These are phyloP conservation scores for Phialophora macrospora DNA, from an alignment of 2,329 filamentous ascomycete genomes.

Conservation along the genomic window DNA sequence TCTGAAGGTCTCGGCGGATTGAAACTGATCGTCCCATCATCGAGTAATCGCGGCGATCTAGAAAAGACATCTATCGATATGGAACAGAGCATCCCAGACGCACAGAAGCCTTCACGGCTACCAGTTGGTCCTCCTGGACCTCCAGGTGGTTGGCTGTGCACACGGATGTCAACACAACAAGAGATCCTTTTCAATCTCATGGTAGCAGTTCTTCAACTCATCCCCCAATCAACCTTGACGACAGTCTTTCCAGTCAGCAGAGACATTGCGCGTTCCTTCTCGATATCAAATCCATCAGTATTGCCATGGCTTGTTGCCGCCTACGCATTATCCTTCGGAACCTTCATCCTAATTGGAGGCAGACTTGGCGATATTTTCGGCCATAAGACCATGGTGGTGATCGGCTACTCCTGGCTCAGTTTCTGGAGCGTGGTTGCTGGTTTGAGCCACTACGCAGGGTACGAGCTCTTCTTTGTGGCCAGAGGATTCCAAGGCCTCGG, in stretches of 20 bases:
- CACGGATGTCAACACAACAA: conserved; percentile 31
- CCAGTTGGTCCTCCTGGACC: conserved; percentile 28
- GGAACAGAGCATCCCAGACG: conserved; percentile 21
- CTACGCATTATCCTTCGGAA: conserved; percentile 52
- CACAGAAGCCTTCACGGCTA: conserved; percentile 14
- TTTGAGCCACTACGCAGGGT: conserved; percentile 45
- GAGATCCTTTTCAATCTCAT: conserved; percentile 48
- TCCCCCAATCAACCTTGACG: conserved; percentile 45
- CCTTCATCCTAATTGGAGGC: conserved; percentile 53
- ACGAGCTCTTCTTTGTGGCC: conserved; percentile 47
- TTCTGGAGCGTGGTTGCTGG: conserved; percentile 50
- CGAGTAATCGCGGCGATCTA: background rate
- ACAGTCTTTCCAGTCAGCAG: conserved; percentile 50
- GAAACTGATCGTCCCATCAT: conserved; percentile 19
- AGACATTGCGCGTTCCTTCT: conserved; percentile 53
- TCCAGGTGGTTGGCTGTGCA: conserved; percentile 34
- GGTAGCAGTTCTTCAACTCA: conserved; percentile 55
- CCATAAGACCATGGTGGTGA: conserved; percentile 49
- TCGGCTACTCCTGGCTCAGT: conserved; percentile 49
- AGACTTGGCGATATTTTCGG: conserved; percentile 53
- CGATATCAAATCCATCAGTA: conserved; percentile 41
- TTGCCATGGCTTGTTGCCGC: conserved; percentile 50
- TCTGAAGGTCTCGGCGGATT: conserved; percentile 8
- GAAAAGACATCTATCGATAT: conserved; percentile 7
- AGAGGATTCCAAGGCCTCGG: conserved; percentile 55